phyloP scores from a whole-genome alignment of 1,284 basidiomycete genomes.

The Mycosarcoma mackinlayi region DNA sequence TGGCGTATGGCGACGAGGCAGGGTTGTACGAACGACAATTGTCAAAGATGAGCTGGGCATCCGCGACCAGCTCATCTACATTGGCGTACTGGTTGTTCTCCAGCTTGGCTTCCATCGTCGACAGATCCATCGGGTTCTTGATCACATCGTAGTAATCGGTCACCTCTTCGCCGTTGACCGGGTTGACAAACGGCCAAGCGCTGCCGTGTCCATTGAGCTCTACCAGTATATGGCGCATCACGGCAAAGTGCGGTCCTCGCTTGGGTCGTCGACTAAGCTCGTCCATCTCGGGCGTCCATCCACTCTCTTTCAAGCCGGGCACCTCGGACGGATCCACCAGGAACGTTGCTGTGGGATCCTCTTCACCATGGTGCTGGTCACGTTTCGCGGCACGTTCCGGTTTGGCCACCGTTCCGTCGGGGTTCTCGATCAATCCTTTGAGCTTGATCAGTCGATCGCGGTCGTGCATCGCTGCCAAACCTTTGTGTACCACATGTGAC shows the following conservation, averaged over 20 bases:
- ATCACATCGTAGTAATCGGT: constrained; percentile 91
- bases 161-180: constrained; percentile 86
- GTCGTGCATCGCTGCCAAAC: constrained; percentile 81
- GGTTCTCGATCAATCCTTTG: constrained; percentile 49
- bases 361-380: constrained; percentile 33
- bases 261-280: constrained; percentile 76
- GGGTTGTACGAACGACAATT: constrained; percentile 93
- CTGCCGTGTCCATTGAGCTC: constrained; percentile 84
- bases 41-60: constrained; percentile 81
- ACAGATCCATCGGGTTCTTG: constrained; percentile 92
- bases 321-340: constrained; percentile 60
- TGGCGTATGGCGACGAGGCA: constrained; percentile 83
- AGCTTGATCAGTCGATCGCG: constrained; percentile 66
- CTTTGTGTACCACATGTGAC: constrained; percentile 86
- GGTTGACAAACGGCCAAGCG: constrained; percentile 87
- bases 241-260: constrained; percentile 73
- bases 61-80: constrained; percentile 81
- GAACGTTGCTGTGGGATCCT: constrained; percentile 49
- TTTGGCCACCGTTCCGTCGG: constrained; percentile 47
- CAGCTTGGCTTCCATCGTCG: constrained; percentile 91
- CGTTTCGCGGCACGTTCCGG: constrained; percentile 49
- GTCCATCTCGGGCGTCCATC: constrained; percentile 90
- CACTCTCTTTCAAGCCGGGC: constrained; percentile 75
- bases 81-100: constrained; percentile 80
- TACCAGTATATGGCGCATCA: constrained; percentile 84